A percentile compares a stretch with the other conserved stretches of the same genome.
Conservation (phyloP, 2,329 filamentous ascomycete species). For the Sporothrix protearum region DNA sequence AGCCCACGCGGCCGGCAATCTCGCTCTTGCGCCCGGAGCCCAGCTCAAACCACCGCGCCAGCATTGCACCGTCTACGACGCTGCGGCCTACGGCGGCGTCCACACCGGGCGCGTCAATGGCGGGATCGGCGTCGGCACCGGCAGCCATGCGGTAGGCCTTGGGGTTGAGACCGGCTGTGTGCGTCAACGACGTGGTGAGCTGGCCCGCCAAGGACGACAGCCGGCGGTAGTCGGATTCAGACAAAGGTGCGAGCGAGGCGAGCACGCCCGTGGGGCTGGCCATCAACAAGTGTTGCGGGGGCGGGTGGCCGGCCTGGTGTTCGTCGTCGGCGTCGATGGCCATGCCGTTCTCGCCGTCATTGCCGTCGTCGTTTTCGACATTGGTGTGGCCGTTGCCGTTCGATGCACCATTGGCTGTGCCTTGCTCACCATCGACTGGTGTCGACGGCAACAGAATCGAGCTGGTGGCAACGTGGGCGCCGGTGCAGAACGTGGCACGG, state of each 20-base stretch:
- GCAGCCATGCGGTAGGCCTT: slow-evolving; percentile 66
- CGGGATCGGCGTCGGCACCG: slow-evolving; percentile 36
- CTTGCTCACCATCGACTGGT: neutral
- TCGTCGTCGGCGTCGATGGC: slow-evolving; percentile 22
- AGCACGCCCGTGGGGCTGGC: slow-evolving; percentile 62
- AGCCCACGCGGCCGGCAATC: slow-evolving; percentile 70
- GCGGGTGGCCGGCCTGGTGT: slow-evolving; percentile 36
- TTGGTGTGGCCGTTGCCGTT: slow-evolving; percentile 2
- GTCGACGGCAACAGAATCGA: slow-evolving; percentile 73
- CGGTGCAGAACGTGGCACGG: slow-evolving; percentile 81
- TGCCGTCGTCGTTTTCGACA: neutral
- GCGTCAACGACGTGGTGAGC: slow-evolving; percentile 70
- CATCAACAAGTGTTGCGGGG: slow-evolving; percentile 26
- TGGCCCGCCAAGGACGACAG: slow-evolving; percentile 78
- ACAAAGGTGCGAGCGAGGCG: slow-evolving; percentile 70
- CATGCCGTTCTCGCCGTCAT: slow-evolving; percentile 13
- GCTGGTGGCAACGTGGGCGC: slow-evolving; percentile 69
- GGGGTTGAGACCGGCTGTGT: slow-evolving; percentile 77
- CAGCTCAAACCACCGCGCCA: slow-evolving; percentile 73
- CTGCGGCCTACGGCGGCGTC: slow-evolving; percentile 59
- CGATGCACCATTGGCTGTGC: neutral
- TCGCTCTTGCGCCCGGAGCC: slow-evolving; percentile 68
- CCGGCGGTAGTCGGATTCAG: slow-evolving; percentile 78
- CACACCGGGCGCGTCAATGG: slow-evolving; percentile 46
- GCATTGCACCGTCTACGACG: slow-evolving; percentile 73